Percentiles rank a stretch among this genome's conserved stretches.
phyloP scores from a whole-genome alignment of 2,329 filamentous ascomycete genomes.

The Calonectria ilicicola region DNA sequence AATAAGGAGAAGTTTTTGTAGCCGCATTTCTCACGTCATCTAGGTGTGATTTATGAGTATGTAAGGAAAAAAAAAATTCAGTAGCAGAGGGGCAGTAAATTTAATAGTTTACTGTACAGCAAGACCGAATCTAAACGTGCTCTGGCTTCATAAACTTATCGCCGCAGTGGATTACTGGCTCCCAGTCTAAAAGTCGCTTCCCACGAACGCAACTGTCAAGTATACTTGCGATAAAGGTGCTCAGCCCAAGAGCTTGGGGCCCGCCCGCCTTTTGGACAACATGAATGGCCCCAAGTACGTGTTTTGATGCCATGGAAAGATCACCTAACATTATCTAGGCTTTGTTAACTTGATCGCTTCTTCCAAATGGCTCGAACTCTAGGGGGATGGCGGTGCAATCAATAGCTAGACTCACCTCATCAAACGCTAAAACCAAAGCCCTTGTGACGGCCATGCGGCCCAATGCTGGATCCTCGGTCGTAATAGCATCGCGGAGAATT shows the following conservation, averaged over 20 bases:
- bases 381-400: no score
- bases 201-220: slow-evolving; percentile 13
- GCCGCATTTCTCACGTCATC: no score
- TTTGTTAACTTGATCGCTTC: not conserved
- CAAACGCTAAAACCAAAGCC: slow-evolving; percentile 24
- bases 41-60: no score
- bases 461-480: not conserved
- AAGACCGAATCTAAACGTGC: not conserved
- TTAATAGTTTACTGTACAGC: not conserved
- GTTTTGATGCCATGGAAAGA: slow-evolving; percentile 21
- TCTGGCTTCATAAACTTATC: not conserved
- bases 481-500: slow-evolving; percentile 16
- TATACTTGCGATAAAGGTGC: slow-evolving; percentile 9
- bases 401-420: slow-evolving; percentile 11
- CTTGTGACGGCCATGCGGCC: slow-evolving; percentile 16
- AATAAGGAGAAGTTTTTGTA: no score
- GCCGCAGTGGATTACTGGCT: not conserved
- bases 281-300: slow-evolving; percentile 12
- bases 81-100: no score
- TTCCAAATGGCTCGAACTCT: not conserved
- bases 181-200: slow-evolving; percentile 4
- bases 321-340: slow-evolving; percentile 24
- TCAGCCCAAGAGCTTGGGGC: slow-evolving; percentile 14
- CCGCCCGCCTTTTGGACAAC: slow-evolving; percentile 20
- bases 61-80: no score